These are phyloP conservation scores for Sanguinoderma infundibulare DNA, from an alignment of 1,284 basidiomycete species.

Conservation along the genomic window DNA sequence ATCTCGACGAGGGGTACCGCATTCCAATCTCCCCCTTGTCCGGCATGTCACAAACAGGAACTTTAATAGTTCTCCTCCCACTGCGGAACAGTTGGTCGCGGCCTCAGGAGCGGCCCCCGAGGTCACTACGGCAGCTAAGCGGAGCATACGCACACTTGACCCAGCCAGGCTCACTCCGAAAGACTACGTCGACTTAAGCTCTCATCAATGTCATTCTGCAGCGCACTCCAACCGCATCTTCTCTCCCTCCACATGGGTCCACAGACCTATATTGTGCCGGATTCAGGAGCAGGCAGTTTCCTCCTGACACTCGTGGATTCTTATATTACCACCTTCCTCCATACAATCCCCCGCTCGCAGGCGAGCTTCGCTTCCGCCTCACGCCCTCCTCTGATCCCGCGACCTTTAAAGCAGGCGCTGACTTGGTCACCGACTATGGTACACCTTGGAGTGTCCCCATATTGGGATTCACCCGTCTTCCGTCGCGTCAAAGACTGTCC, in stretches of 20 bases:
- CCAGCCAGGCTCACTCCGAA: constrained; percentile 28
- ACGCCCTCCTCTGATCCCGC: background rate
- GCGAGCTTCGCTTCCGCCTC: background rate
- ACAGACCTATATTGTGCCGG: too few relatives aligned
- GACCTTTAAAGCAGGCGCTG: background rate
- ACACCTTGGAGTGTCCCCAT: background rate
- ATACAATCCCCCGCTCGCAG: background rate
- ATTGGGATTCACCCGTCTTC: too few relatives aligned
- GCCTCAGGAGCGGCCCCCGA: too few relatives aligned
- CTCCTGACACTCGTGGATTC: background rate
- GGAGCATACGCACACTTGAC: constrained; percentile 24
- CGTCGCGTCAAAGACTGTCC: background rate
- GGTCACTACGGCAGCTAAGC: too few relatives aligned
- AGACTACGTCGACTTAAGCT: constrained; percentile 29
- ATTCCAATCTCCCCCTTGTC: too few relatives aligned
- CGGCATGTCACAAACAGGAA: too few relatives aligned
- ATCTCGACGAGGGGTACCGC: too few relatives aligned
- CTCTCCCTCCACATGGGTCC: too few relatives aligned
- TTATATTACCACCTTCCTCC: background rate
- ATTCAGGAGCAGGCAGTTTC: background rate
- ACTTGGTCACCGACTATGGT: background rate
- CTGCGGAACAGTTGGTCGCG: too few relatives aligned
- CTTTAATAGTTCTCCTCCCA: too few relatives aligned
- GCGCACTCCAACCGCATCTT: too few relatives aligned
- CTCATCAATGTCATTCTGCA: constrained; percentile 29